Evolutionary conservation across 108 stramenopile genomes (phyloP).

Genomic region (Conticribra weissflogii): DNA sequence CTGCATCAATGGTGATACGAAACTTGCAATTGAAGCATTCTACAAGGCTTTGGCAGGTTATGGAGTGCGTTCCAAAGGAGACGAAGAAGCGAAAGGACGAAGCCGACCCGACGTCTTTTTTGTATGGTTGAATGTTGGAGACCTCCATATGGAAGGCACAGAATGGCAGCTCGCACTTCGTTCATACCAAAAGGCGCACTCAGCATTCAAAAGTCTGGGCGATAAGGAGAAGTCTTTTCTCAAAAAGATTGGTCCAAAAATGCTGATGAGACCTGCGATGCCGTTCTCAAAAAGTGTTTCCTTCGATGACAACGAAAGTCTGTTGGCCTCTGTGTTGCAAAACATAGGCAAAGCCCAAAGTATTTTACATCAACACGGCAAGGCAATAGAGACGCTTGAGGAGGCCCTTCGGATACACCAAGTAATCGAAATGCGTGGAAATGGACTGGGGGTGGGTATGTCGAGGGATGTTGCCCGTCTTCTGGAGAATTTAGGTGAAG

Average conservation of each 20-base stretch:
- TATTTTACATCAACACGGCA: slow-evolving; percentile 50
- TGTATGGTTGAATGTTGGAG: slow-evolving; percentile 52
- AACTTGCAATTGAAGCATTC: slow-evolving; percentile 44
- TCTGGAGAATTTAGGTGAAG: slow-evolving; percentile 49
- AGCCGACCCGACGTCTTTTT: slow-evolving; percentile 40
- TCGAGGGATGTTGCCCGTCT: slow-evolving; percentile 42
- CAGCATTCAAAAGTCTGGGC: slow-evolving; percentile 34
- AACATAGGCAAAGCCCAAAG: slow-evolving; percentile 47
- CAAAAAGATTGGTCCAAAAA: slow-evolving; percentile 20
- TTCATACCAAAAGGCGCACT: slow-evolving; percentile 42
- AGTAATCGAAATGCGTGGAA: slow-evolving; percentile 29
- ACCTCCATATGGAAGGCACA: slow-evolving; percentile 32
- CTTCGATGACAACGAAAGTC: slow-evolving; percentile 27
- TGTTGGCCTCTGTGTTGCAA: slow-evolving; percentile 38
- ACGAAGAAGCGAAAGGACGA: slow-evolving; percentile 5
- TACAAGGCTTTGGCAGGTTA: slow-evolving; percentile 47
- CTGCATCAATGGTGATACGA: slow-evolving; percentile 28
- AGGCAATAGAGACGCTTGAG: slow-evolving; percentile 43
- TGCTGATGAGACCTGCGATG: slow-evolving; percentile 24
- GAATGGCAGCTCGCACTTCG: slow-evolving; percentile 50
- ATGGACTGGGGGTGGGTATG: slow-evolving; percentile 2
- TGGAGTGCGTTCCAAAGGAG: slow-evolving; percentile 35
- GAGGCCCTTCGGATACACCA: slow-evolving; percentile 46
- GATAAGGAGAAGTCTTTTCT: slow-evolving; percentile 19
- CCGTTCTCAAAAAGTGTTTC: slow-evolving; percentile 1